Percentiles rank a stretch among this genome's conserved stretches.
Conservation (phyloP, 805 yeast genomes). For the Sugiyamaella smithiae region DNA sequence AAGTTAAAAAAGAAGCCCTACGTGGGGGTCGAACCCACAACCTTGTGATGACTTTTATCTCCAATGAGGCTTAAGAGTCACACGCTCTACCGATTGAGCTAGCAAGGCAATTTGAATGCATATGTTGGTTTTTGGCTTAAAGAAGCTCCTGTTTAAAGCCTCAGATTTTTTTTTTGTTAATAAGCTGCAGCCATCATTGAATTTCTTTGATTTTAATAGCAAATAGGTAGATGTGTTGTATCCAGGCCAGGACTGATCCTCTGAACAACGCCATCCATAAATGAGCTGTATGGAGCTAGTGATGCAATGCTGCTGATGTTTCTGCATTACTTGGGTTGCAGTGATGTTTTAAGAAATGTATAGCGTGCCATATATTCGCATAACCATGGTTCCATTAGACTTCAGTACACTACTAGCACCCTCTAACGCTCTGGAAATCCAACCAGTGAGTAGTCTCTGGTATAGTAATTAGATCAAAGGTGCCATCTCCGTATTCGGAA, state of each 20-base stretch:
- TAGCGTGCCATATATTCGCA: neutral
- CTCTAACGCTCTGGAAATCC: neutral
- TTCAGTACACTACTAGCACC: neutral
- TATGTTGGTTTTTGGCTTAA: no score
- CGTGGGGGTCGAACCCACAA: conserved; percentile 37
- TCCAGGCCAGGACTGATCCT: no score
- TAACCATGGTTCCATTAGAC: neutral
- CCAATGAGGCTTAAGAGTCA: conserved; percentile 2
- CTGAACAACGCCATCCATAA: no score
- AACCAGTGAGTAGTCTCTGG: neutral
- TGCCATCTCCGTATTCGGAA: neutral
- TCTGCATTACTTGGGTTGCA: neutral
- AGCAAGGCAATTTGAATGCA: no score
- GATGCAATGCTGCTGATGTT: no score
- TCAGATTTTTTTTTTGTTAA: no score
- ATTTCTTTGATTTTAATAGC: no score
- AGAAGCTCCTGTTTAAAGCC: no score
- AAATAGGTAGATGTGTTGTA: no score
- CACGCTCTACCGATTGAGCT: conserved; percentile 3
- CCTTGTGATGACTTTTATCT: conserved; percentile 31
- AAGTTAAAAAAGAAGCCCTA: conserved; percentile 27
- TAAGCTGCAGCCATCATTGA: no score
- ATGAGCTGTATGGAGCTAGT: no score
- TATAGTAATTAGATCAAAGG: neutral
- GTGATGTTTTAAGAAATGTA: neutral